Base-by-base conservation (phyloP, 202 grass and related monocot species). In the Schoenoplectus tabernaemontani region DNA sequence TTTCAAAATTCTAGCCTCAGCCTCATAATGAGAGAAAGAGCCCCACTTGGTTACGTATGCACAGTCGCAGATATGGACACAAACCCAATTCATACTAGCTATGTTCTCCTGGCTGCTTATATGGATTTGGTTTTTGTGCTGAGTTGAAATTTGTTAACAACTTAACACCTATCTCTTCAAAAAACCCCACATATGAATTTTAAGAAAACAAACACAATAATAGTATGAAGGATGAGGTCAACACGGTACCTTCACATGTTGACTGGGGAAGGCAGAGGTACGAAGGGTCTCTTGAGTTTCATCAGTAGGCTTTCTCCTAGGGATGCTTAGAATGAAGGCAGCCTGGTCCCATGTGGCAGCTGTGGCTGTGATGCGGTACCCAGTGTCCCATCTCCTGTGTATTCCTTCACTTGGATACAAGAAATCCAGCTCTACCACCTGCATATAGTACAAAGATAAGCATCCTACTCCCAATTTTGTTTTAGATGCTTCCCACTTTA, bases 401-500 rank as follows among this genome's bases (percentile, higher is more conserved):
- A 98, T 95, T 64, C 95, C 95, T 79, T 98, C 95, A 39, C 91
- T 95, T 5, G 95, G 95, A 46, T 98, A 98, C 64, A 95, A 88
- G 86, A 98, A 98, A 82, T 98, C 95, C 84, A 98, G 88, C 79
- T 98, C 95, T 58, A 98, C 95, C 65, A 92, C 95, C 95, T 98
- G 81, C 22, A 22, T 2, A 77, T 11, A 26, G 24, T 16, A 28
- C 65, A 51, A 37, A 84, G n/a, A 72, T 50, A 64, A 51, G 57
- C 32, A 36, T 19, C 59, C 24, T 64, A 86, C 30, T 59, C 44
- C 23, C 39, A n/a, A n/a, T n/a, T n/a, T n/a, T n/a, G n/a, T n/a
- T n/a, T n/a, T n/a, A 60, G 5, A 69, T 73, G 13, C 17, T 77
- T 78, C 17, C 17, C 23, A 68, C 17, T 36, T 44, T 39, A 16